A percentile compares a stretch with the other conserved stretches of the same genome.
Evolutionary conservation across 129 eudicot genomes (phyloP).

Genomic region (Rutidosis leptorrhynchoides): DNA sequence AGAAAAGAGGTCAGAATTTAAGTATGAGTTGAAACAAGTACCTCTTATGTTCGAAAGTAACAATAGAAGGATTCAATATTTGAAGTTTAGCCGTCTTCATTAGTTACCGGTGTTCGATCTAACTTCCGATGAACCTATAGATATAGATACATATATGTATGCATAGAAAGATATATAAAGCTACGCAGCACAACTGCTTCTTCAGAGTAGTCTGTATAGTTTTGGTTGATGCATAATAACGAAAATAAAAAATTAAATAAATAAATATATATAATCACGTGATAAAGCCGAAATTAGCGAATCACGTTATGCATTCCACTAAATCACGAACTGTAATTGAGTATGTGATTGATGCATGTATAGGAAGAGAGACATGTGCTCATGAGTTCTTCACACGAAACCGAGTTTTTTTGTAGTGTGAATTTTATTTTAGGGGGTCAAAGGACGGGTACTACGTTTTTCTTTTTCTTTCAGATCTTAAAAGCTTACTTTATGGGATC

Average conservation of each 20-base stretch:
- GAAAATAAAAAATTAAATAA: too few species aligned
- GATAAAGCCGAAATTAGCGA: slow-evolving; percentile 55
- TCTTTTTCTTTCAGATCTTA: background rate
- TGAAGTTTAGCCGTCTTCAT: slow-evolving; percentile 45
- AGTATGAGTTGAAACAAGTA: slow-evolving; percentile 15
- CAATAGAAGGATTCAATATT: slow-evolving; percentile 42
- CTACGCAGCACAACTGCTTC: background rate
- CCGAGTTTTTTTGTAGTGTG: background rate
- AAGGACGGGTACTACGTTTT: too few species aligned
- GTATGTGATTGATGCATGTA: background rate
- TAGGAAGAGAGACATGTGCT: slow-evolving; percentile 24
- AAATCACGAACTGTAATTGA: background rate
- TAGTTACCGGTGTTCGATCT: slow-evolving; percentile 20
- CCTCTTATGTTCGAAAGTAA: slow-evolving; percentile 76
- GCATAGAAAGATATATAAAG: too few species aligned
- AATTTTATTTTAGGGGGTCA: too few species aligned
- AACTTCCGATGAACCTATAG: background rate
- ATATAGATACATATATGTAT: too few species aligned
- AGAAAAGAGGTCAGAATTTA: background rate
- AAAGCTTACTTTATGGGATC: background rate
- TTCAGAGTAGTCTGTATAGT: background rate
- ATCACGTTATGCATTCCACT: slow-evolving; percentile 28
- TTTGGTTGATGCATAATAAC: background rate
- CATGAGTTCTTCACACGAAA: slow-evolving; percentile 39
- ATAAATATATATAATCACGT: too few species aligned